Evolutionary conservation across 148 eudicot genomes (phyloP).

Genomic region (Rhododendron ferrugineum): DNA sequence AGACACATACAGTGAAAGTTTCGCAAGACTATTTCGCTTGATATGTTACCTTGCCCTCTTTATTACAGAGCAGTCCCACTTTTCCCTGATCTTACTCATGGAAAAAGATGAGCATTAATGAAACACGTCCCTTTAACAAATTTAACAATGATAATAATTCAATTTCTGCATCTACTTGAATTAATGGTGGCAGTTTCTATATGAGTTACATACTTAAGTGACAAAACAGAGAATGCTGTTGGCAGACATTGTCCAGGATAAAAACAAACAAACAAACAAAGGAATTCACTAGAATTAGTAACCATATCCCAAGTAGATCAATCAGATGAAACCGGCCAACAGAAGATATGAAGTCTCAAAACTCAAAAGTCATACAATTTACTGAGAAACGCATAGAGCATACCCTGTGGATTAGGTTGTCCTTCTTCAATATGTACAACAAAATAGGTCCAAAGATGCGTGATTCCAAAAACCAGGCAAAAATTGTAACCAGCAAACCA

Average conservation of each 20-base stretch:
- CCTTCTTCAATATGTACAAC: conserved; percentile 59
- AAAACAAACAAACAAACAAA: neutral
- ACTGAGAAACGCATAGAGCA: neutral
- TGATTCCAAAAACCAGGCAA: conserved; percentile 68
- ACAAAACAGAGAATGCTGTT: neutral
- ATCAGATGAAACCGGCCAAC: neutral
- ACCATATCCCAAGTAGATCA: neutral
- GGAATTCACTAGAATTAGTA: neutral
- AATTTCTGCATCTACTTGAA: neutral
- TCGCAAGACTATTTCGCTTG: neutral
- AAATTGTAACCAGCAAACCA: conserved; percentile 69
- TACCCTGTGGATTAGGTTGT: conserved; percentile 85
- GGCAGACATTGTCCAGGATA: too few species aligned
- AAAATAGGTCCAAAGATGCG: conserved; percentile 52
- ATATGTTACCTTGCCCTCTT: neutral
- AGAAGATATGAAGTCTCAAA: neutral
- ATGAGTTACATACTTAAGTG: neutral
- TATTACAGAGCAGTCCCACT: neutral
- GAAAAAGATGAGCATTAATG: neutral
- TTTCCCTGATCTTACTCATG: neutral
- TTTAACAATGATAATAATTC: neutral
- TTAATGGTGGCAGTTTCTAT: neutral
- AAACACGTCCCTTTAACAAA: neutral
- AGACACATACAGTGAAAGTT: neutral
- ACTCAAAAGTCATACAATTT: neutral